Base-by-base conservation (phyloP, 805 yeast genomes). In the Pichia manshurica region DNA sequence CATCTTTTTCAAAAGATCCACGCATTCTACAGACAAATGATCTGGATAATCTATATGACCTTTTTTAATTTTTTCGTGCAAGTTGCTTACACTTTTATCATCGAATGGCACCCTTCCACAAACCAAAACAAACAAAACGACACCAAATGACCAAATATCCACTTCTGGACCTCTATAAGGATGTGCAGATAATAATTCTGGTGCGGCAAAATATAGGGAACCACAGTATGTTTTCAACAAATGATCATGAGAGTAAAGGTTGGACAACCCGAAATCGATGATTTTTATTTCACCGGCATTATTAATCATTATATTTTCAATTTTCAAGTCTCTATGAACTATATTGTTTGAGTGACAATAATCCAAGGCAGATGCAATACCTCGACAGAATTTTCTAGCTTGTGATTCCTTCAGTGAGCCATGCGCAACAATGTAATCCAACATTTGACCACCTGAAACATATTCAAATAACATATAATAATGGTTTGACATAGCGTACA, bases 81-180 rank as follows among this genome's bases (percentile, higher is more conserved):
- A 73, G 1, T 86, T 90, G 40, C 90, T 82, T 53, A 95, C 95
- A 55, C 87, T 82, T 59, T 88, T 95, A 62, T 93, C 98, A 65
- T 93, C 99, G 64, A 93, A 93, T 8, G 99, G 99, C 13, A 93
- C 98, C 64, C 88, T 90, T 47, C 99, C 99, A 64, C 97, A 90
- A 2, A 93, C 96, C 51, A 93, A 72, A 7, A 93, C 99, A 61
- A 88, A 93, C 44, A 93, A 69, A 0, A 93, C 98, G 29, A 93
- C 96, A 54, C 99, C 99, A 72, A 90, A 91, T 2, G 96, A 87
- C 99, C 99, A 93, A 17, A 93, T 83, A 65, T 93, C 99, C 42
- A 93, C 96, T 64, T 93, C 99, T 1, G 99, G 99, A 0, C 99
- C 99, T 33, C 78, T 73, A 60, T 93, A 93, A 1, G 96, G 97